Base-by-base conservation (phyloP, 192 early-diverging fungal genomes). In the Gonapodya sp. region DNA sequence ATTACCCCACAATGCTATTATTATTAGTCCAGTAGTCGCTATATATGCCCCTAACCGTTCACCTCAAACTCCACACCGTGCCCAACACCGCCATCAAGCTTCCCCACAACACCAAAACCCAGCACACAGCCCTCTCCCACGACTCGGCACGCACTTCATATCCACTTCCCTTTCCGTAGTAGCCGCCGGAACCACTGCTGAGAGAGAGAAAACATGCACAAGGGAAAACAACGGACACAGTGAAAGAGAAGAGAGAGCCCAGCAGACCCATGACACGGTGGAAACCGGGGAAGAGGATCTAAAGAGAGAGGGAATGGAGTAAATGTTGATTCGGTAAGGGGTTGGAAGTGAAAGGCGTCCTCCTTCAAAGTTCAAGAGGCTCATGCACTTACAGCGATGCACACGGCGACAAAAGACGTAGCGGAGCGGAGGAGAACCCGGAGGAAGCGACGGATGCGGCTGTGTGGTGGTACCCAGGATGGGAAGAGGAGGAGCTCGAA, bases 161-260 rank as follows among this genome's bases (percentile, higher is more conserved):
- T 24, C 46, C 46, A 64, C 46, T 24, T 64, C 46, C 46, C 24
- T 64, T 64, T 8, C 46, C 46, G 24, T 64, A 64, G 24, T 64
- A 24, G n/a, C n/a, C n/a, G 8, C 46, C 46, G 8, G 8, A 8
- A 64, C 46, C 46, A 24, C 46, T 24, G 24, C 24, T 8, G 75
- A 77, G 75, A 14, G 34, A 16, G 30, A 77, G 75, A 8, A 77
- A 18, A 33, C 75, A 77, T 33, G 75, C 75, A 33, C 75, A 77
- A 34, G 75, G 75, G 34, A 77, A 77, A 2, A 34, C 75, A 14
- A 34, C 75, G 18, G 75, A 77, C 30, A 77, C 75, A 16, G 75
- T 77, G 75, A 77, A 77, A 14, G 75, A 77, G 31, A 77, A 77
- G 30, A 77, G 75, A 34, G 30, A 32, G 8, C 75, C 75, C 2